Percentiles rank a stretch among this genome's conserved stretches.
phyloP scores from a whole-genome alignment of 2,329 filamentous ascomycete species.

The Ophiognomonia clavigignenti-juglandacearum region DNA sequence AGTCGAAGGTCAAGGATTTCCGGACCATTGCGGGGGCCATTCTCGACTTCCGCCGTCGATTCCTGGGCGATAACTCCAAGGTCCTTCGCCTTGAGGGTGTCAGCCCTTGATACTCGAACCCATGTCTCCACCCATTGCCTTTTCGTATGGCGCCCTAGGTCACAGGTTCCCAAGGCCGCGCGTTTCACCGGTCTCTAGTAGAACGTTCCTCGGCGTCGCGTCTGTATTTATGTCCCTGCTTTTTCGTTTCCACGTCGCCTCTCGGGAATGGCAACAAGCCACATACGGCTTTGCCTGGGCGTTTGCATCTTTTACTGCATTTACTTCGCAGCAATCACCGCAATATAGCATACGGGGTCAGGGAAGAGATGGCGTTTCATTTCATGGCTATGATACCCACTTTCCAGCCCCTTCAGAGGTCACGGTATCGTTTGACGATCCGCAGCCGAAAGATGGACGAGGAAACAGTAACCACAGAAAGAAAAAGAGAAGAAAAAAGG shows the following conservation, averaged over 20 bases:
- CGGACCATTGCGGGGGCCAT: constrained; percentile 62
- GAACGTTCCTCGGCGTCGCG: constrained; percentile 1
- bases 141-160: too few species aligned
- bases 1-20: constrained; percentile 60
- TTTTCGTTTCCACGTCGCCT: not conserved
- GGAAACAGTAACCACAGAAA: too few species aligned
- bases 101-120: constrained; percentile 17
- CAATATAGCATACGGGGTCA: constrained; percentile 3
- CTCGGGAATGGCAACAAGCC: not conserved
- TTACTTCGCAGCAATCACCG: not conserved
- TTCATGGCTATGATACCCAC: constrained; percentile 13
- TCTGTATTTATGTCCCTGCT: constrained; percentile 1
- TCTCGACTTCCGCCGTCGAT: constrained; percentile 60
- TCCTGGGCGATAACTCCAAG: constrained; percentile 60
- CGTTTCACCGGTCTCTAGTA: constrained; percentile 11
- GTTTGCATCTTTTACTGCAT: not conserved
- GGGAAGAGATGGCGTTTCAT: constrained; percentile 12
- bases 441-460: too few species aligned
- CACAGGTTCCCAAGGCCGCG: not conserved
- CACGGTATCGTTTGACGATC: constrained; percentile 7
- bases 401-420: not conserved
- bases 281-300: not conserved
- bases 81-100: constrained; percentile 54
- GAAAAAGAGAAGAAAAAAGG: not conserved
- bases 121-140: not conserved